Percentiles rank a stretch among this genome's conserved stretches.
These are phyloP conservation scores for Taiwanofungus camphoratus DNA, from an alignment of 1,284 basidiomycete genomes.

Conservation along the genomic window DNA sequence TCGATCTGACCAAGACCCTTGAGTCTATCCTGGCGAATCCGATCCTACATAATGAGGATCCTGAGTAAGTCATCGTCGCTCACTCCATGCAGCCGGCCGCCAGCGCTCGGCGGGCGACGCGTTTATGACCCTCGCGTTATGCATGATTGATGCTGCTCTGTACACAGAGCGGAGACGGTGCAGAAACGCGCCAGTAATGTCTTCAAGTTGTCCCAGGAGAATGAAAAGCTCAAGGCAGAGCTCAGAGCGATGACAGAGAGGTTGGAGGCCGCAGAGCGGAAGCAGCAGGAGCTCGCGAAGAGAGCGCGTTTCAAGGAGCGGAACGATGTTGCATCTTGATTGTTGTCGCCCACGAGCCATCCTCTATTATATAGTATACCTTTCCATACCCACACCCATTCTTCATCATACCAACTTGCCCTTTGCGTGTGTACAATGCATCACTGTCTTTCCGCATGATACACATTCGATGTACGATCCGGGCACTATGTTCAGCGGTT, in stretches of 20 bases:
- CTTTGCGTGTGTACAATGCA: neutral
- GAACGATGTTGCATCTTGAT: constrained; percentile 2
- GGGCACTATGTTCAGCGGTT: too few species aligned
- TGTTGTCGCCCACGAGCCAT: neutral
- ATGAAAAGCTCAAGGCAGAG: constrained; percentile 70
- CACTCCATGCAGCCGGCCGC: constrained; percentile 2
- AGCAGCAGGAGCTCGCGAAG: constrained; percentile 46
- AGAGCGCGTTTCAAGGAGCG: constrained; percentile 7
- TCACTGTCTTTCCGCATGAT: neutral
- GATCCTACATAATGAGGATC: constrained; percentile 13
- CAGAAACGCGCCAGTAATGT: constrained; percentile 74
- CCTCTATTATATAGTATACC: neutral
- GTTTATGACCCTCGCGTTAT: constrained; percentile 2
- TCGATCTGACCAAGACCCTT: constrained; percentile 46
- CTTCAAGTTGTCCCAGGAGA: constrained; percentile 67
- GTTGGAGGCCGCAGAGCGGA: constrained; percentile 66
- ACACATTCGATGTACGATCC: neutral
- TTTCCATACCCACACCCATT: constrained; percentile 1
- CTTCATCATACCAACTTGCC: neutral
- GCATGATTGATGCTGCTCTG: constrained; percentile 4
- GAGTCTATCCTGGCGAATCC: constrained; percentile 37
- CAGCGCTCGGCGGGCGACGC: neutral
- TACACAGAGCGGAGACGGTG: constrained; percentile 49
- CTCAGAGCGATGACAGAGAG: constrained; percentile 69
- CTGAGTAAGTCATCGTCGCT: constrained; percentile 28